Evolutionary conservation across 257 asterid species (phyloP), one percentile per base, ranked within the genome.

Genomic region (Linaria vulgaris): DNA sequence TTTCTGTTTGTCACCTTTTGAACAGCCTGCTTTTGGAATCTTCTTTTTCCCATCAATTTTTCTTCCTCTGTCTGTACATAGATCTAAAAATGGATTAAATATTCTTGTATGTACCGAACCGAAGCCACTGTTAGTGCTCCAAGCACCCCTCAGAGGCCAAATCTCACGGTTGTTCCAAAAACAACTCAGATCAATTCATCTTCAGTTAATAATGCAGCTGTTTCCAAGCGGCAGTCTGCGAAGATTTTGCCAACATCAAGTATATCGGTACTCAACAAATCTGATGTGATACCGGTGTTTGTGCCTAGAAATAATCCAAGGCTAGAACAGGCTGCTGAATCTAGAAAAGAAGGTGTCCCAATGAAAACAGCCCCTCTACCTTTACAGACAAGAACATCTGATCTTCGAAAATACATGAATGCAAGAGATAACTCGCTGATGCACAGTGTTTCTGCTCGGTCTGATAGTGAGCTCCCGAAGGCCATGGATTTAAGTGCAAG

Each of bases 261-360:
- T 54, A 41, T 69, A 62, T 68, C 91, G 17, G 54, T 71, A 47
- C 73, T 83, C 83, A 80, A 64, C 68, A 78, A 86, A 72, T 79
- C 95, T 63, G 99, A 90, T 63, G 87, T 75, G 41, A 65, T 81
- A 43, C 99, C 91, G 41, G 90, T 89, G 22, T 37, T 94, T 75
- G 97, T 90, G 67, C 95, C 99, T 41, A 79, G 95, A 79, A 79
- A 82, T 79, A 84, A 79, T 76, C 68, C 76, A 51, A 83, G 83
- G 80, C 61, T 72, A 30, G 97, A 92, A 72, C 90, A 76, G 69
- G 78, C 85, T 69, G 69, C 80, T 50, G 99, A 94, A 80, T 74
- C 79, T 45, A 87, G 83, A 77, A 87, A 84, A 78, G 99, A 85
- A 60, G 99, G 90, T 63, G 73, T 76, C 75, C 81, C 81, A 41